A percentile compares a stretch with the other conserved stretches of the same genome.
These are phyloP conservation scores for Anisodus tanguticus DNA, from an alignment of 257 asterid genomes.

Conservation along the genomic window DNA sequence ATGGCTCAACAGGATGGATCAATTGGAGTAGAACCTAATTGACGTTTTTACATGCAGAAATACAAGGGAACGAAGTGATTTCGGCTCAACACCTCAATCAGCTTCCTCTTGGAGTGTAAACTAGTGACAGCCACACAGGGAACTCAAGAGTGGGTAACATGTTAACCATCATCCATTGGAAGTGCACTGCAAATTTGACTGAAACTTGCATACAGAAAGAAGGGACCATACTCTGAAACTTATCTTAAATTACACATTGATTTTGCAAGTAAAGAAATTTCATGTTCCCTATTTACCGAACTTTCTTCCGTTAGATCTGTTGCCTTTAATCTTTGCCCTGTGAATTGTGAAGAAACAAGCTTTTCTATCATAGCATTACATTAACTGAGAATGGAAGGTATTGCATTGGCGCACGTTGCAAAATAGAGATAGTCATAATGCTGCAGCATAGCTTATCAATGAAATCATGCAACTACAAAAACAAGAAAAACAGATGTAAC, in stretches of 20 bases:
- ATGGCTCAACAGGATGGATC: neutral
- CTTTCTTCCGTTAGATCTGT: neutral
- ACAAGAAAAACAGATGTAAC: neutral
- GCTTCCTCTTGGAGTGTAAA: slow-evolving; percentile 1
- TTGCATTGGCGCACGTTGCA: neutral
- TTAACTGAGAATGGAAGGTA: no score
- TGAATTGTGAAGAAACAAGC: neutral
- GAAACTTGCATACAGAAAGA: neutral
- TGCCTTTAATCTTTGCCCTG: neutral
- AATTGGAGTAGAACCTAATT: neutral
- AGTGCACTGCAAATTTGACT: neutral
- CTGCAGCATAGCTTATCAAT: neutral
- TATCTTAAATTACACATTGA: neutral
- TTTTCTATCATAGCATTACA: neutral
- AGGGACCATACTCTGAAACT: neutral
- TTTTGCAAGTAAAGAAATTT: neutral
- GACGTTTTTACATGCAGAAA: neutral
- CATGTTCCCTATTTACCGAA: neutral
- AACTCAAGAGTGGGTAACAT: neutral
- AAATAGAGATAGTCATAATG: neutral
- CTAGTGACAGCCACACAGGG: neutral
- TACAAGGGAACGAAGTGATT: slow-evolving; percentile 13
- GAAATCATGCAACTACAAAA: neutral
- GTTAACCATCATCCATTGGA: neutral
- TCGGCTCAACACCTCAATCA: slow-evolving; percentile 9